These are phyloP conservation scores for Myxozyma udenii DNA, from an alignment of 805 yeast genomes.

Conservation along the genomic window DNA sequence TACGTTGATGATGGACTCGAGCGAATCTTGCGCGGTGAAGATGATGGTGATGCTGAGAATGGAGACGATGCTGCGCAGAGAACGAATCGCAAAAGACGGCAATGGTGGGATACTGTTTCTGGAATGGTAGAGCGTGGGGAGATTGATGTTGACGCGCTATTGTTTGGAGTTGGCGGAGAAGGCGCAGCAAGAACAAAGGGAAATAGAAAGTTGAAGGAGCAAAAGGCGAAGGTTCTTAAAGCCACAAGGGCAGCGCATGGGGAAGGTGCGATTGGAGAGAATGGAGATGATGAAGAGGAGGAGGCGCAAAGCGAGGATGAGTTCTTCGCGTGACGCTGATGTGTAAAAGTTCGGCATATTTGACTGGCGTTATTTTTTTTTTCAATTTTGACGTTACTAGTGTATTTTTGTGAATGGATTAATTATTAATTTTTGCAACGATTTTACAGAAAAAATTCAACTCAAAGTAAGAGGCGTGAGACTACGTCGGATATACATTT, in stretches of 20 bases:
- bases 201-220: not conserved
- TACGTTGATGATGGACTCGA: conserved; percentile 26
- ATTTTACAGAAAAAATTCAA: no score
- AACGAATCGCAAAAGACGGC: conserved; percentile 13
- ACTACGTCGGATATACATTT: no score
- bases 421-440: not conserved
- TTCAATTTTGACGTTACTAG: not conserved
- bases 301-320: conserved; percentile 17
- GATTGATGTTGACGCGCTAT: conserved; percentile 14
- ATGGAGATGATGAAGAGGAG: not conserved
- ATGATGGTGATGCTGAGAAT: not conserved
- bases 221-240: not conserved
- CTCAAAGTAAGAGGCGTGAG: no score
- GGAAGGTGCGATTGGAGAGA: not conserved
- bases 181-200: not conserved
- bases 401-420: not conserved
- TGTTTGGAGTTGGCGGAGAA: conserved; percentile 16
- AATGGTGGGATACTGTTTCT: conserved; percentile 16
- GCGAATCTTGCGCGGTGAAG: not conserved
- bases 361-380: no score
- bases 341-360: no score
- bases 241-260: no score
- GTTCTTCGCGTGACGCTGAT: conserved; percentile 15
- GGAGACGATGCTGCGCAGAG: conserved; percentile 6
- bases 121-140: conserved; percentile 12